Base-by-base conservation (phyloP, 2,329 filamentous ascomycete species). In the Arthrobotrys musiformis region DNA sequence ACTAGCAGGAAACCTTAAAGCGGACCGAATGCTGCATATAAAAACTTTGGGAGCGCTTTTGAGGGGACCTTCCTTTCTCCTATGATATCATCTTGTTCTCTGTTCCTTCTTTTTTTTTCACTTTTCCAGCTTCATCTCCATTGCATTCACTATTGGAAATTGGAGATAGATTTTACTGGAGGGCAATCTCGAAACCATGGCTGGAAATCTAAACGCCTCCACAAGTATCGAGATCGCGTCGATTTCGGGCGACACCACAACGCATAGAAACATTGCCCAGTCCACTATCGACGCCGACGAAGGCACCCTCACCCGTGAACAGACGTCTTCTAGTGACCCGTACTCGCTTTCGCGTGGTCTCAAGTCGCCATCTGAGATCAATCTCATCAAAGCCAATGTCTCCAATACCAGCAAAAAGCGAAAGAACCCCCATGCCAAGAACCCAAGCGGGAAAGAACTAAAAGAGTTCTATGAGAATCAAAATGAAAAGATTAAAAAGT, bases 401-500 rank as follows among this genome's bases (percentile, higher is more conserved):
- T 35, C 73, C 17, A 58, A 80, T 80, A 68, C 81, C 74, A 72
- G 84, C 83, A 79, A 81, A 78, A 64, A 80, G 79, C 13, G 82
- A 82, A 63, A 42, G 42, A 66, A 77, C 44, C 73, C 73, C 17
- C 56, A 83, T 84, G 48, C 84, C 83, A 79, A 84, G 79, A 81
- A 84, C 79, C 83, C 81, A 60, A 84, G 84, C 50, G 83, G 87
- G 13, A 86, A 85, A 79, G 90, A 88, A 81, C 83, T 98, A 15
- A 88, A 92, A 81, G 88, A 89, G 61, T 98, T 97, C 85, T 98
- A 98, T 86, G 89, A 93, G 82, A 87, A 87, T 30, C 94, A 99
- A 83, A 99, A 99, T 83, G 92, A 94, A 83, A 94, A 93, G 81
- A 99, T 99, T 80, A 90, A 97, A 85, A 89, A 93, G 9, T 88